Base-by-base conservation (phyloP, 2,329 filamentous ascomycete genomes). In the Didymella arachidicola region DNA sequence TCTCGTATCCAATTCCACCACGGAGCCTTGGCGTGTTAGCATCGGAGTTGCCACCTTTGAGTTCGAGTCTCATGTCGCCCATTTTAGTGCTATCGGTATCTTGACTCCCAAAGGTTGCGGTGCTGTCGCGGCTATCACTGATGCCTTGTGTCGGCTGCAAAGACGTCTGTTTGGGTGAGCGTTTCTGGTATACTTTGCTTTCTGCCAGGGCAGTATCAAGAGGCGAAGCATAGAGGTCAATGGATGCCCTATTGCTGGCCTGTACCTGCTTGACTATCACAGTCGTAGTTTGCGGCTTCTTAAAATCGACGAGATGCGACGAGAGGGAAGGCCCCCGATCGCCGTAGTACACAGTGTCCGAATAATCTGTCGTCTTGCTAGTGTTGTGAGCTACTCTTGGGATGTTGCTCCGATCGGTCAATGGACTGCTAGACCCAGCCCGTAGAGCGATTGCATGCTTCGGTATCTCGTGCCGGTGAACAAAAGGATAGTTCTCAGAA, bases 401-500 rank as follows among this genome's bases (percentile, higher is more conserved):
- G n/a, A 14, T 41, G 6, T 39, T 45, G 19, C 39, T 46, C n/a
- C 29, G 44, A 26, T 44, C 27, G 8, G 16, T 41, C 16, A 68
- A 19, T 12, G 65, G 62, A 14, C 63, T 70, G 1, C 57, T 47
- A 12, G 60, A 50, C 6, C 63, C 60, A 10, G 63, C 60, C 29
- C 51, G 55, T 7, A 71, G 38, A 3, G 63, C 64, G 2, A 59
- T 52, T 8, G 67, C n/a, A 47, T 71, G 67, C 11, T 55, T 34
- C 7, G 49, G 38, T 14, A 69, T 59, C 45, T 72, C 70, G 16
- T 49, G 53, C 27, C 57, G 63, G 18, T 66, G 66, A 1, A 71
- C 58, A 32, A 69, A 74, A 0, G 71, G 70, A 38, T 68, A 58
- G 8, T 62, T 49, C 22, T 66, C 60, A 14, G 66, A 49, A 25